Evolutionary conservation across 1,284 basidiomycete species (phyloP).

Genomic region (Pascua guehoae): DNA sequence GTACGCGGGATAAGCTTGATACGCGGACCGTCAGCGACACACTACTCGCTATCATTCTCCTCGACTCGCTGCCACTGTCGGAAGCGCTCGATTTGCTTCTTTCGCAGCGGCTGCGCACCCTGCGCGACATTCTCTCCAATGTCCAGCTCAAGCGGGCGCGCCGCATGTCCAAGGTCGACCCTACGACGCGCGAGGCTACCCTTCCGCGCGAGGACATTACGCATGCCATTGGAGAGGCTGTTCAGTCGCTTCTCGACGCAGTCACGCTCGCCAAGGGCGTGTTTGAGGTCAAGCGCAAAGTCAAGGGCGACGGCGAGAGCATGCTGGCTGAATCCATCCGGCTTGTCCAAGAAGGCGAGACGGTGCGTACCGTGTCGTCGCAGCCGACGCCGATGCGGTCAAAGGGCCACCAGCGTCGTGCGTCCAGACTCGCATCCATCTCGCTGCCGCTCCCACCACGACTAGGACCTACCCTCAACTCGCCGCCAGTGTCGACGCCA

Average conservation of each 20-base stretch:
- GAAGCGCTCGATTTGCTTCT: slow-evolving; percentile 70
- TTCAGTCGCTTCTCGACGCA: slow-evolving; percentile 37
- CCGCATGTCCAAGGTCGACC: slow-evolving; percentile 20
- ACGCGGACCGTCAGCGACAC: slow-evolving; percentile 67
- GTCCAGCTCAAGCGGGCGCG: slow-evolving; percentile 9
- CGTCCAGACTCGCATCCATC: slow-evolving; percentile 43
- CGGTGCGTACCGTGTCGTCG: slow-evolving; percentile 4
- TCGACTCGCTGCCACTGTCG: slow-evolving; percentile 71
- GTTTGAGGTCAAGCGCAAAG: slow-evolving; percentile 25
- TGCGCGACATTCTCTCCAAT: slow-evolving; percentile 52
- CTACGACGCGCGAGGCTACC: slow-evolving; percentile 12
- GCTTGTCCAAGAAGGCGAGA: slow-evolving; percentile 41
- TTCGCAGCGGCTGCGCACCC: slow-evolving; percentile 64
- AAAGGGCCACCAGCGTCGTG: slow-evolving; percentile 29
- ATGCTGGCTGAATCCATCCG: slow-evolving; percentile 40
- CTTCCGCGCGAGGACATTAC: slow-evolving; percentile 28
- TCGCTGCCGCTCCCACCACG: slow-evolving; percentile 34
- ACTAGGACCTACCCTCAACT: slow-evolving; percentile 20
- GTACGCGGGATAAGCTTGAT: slow-evolving; percentile 50
- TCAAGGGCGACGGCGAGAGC: slow-evolving; percentile 20
- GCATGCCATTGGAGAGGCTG: slow-evolving; percentile 31
- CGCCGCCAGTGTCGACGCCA: slow-evolving; percentile 31
- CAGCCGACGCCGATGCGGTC: slow-evolving; percentile 10
- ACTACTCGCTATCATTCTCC: slow-evolving; percentile 71
- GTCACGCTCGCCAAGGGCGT: slow-evolving; percentile 27